A percentile compares a stretch with the other conserved stretches of the same genome.
phyloP scores from a whole-genome alignment of 2,329 filamentous ascomycete species.

The Trichoderma gracile region DNA sequence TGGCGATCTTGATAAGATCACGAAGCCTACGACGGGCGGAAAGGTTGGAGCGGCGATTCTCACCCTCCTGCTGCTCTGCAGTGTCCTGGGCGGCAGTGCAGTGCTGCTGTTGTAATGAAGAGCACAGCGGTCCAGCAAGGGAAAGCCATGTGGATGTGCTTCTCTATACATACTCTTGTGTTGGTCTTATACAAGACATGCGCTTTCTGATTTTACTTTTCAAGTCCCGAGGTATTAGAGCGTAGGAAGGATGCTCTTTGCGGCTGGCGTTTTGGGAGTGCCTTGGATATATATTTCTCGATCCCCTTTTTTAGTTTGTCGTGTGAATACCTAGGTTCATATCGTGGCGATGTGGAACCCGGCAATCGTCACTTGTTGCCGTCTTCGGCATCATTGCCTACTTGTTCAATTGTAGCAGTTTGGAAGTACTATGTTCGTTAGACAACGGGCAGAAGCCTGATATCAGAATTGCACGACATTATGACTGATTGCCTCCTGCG shows the following conservation, averaged over 20 bases:
- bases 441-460: constrained; percentile 17
- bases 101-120: constrained; percentile 47
- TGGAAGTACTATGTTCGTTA: constrained; percentile 14
- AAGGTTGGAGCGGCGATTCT: constrained; percentile 58
- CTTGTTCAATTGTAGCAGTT: constrained; percentile 21
- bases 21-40: constrained; percentile 51
- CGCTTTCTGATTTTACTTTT: neutral
- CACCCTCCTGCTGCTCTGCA: constrained; percentile 52
- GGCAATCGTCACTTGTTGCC: constrained; percentile 7
- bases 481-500: constrained; percentile 1
- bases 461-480: constrained; percentile 24
- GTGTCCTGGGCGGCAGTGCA: constrained; percentile 51
- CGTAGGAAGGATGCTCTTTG: constrained; percentile 16
- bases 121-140: neutral
- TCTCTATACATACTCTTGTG: constrained; percentile 11
- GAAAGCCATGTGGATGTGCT: constrained; percentile 11
- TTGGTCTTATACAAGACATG: constrained; percentile 2
- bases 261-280: constrained; percentile 23
- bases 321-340: constrained; percentile 7
- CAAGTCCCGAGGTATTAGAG: constrained; percentile 12
- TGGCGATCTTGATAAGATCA: constrained; percentile 33
- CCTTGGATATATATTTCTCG: constrained; percentile 16
- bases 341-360: constrained; percentile 1
- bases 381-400: constrained; percentile 14
- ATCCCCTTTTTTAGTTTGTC: constrained; percentile 1